Percentiles rank a stretch among this genome's conserved stretches.
These are phyloP conservation scores for Septoria linicola DNA, from an alignment of 2,329 filamentous ascomycete species.

Conservation along the genomic window DNA sequence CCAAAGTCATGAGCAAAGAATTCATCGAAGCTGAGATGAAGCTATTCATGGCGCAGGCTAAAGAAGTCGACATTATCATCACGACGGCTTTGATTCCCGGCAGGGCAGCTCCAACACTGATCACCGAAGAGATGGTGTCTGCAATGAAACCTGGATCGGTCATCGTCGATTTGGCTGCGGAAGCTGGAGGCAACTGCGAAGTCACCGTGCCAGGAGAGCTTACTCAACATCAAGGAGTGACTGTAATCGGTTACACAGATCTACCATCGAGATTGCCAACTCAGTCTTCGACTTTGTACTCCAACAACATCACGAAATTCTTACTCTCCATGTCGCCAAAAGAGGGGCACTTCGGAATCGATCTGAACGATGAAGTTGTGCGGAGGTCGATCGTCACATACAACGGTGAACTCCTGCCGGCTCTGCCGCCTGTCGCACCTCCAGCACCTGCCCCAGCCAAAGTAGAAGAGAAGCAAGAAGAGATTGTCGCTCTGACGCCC, in stretches of 20 bases:
- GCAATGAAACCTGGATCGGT: conserved; percentile 90
- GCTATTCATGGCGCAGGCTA: conserved; percentile 81
- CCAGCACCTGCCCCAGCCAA: conserved; percentile 55
- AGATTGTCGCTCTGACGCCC: conserved; percentile 69
- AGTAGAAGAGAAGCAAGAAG: conserved; percentile 53
- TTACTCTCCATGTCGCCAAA: conserved; percentile 77
- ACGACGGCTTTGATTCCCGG: conserved; percentile 91
- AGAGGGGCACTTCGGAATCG: conserved; percentile 75
- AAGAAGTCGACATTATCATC: conserved; percentile 88
- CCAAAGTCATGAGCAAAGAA: conserved; percentile 91
- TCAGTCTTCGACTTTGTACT: conserved; percentile 86
- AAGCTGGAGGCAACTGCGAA: conserved; percentile 86
- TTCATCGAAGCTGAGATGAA: conserved; percentile 94
- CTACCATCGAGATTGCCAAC: conserved; percentile 82
- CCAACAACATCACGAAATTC: conserved; percentile 90
- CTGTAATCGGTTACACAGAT: conserved; percentile 71
- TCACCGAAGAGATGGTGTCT: conserved; percentile 75
- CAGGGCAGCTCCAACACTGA: conserved; percentile 76
- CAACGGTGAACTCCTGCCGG: conserved; percentile 72
- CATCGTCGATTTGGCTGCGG: conserved; percentile 82
- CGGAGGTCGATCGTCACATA: conserved; percentile 80
- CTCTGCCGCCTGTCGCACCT: conserved; percentile 67
- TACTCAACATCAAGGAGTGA: conserved; percentile 71
- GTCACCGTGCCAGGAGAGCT: conserved; percentile 71
- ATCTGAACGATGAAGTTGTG: conserved; percentile 80